These are phyloP conservation scores for Psidium guajava DNA, from an alignment of 345 rosid species.

Conservation along the genomic window DNA sequence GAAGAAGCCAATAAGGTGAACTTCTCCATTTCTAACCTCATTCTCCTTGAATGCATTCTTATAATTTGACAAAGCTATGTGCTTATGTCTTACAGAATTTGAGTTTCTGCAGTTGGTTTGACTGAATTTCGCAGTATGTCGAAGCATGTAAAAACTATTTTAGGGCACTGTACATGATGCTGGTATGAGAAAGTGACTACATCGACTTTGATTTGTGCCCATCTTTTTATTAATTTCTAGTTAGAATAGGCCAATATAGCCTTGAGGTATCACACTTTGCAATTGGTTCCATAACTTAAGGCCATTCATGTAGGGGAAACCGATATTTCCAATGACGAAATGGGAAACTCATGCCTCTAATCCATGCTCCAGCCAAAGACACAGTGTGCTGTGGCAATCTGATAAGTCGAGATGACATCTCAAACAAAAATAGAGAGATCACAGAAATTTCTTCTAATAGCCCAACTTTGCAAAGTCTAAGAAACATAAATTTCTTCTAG, in stretches of 20 bases:
- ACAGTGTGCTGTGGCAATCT: not conserved
- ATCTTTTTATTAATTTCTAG: not conserved
- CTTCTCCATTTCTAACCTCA: not conserved
- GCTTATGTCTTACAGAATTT: not conserved
- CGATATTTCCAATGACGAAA: not conserved
- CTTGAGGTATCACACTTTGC: not conserved
- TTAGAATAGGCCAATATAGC: not conserved
- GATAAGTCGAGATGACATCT: not conserved
- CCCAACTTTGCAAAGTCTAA: not conserved
- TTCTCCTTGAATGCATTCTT: not conserved
- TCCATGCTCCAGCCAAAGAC: not conserved
- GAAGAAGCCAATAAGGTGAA: slow-evolving; percentile 79
- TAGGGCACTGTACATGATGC: not conserved
- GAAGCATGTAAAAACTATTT: not conserved
- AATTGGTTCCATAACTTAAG: not conserved
- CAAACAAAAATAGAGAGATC: not conserved
- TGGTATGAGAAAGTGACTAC: not conserved
- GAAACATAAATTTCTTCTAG: not conserved
- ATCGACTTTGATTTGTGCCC: not conserved
- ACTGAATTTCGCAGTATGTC: not conserved
- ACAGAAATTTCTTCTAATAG: not conserved
- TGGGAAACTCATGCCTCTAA: not conserved
- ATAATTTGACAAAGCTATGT: not conserved
- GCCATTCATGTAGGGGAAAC: not conserved
- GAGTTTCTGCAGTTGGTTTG: not conserved